These are phyloP conservation scores for Penicillium brevicompactum DNA, from an alignment of 2,329 filamentous ascomycete genomes.

Conservation along the genomic window DNA sequence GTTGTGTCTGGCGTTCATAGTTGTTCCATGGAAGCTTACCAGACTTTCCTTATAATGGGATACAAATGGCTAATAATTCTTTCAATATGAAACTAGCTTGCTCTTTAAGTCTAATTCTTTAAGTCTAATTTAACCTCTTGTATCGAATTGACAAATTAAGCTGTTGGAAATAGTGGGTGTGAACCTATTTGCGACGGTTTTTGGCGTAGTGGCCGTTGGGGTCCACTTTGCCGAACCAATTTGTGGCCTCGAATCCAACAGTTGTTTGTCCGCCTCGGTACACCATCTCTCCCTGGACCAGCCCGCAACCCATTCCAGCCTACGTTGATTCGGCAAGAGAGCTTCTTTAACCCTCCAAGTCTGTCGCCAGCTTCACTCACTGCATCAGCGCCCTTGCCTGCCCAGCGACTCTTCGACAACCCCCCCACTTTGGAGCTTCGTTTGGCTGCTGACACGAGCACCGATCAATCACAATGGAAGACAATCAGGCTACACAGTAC, in stretches of 20 bases:
- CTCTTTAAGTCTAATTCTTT: too few species aligned
- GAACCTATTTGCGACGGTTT: neutral
- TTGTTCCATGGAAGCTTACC: neutral
- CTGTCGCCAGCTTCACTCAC: neutral
- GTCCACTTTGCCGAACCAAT: neutral
- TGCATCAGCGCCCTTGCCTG: neutral
- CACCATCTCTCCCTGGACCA: neutral
- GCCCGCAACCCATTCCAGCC: neutral
- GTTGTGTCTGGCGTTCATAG: neutral
- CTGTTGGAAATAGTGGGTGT: neutral
- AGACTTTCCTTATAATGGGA: neutral
- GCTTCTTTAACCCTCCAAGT: neutral
- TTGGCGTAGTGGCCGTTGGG: neutral
- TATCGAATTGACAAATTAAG: neutral
- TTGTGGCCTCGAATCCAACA: slow-evolving; percentile 8
- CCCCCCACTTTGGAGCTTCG: neutral
- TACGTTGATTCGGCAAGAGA: neutral
- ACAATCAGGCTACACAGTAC: slow-evolving; percentile 39
- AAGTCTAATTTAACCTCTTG: neutral
- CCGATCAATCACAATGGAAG: slow-evolving; percentile 35
- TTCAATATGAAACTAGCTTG: neutral
- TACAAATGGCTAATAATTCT: neutral
- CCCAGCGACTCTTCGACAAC: neutral
- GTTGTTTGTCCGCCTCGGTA: slow-evolving; percentile 4
- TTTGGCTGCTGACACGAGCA: slow-evolving; percentile 7